Evolutionary conservation across 306 rosid species (phyloP).

Genomic region (Trifolium repens): DNA sequence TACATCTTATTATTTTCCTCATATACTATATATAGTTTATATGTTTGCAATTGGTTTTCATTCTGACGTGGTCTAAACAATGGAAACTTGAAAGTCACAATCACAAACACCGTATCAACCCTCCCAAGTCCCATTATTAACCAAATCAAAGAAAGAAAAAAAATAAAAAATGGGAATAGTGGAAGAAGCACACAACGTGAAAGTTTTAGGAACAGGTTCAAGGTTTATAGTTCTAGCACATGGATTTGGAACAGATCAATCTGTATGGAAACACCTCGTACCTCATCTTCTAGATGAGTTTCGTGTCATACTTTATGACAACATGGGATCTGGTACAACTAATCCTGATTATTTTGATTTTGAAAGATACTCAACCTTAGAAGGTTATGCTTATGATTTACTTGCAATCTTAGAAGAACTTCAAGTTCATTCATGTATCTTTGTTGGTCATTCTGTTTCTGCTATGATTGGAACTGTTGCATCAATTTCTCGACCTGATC

Average conservation of each 20-base stretch:
- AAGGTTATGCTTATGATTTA: conserved; percentile 52
- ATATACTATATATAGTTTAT: no score
- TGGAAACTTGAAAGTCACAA: neutral
- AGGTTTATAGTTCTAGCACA: conserved; percentile 52
- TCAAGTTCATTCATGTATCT: conserved; percentile 43
- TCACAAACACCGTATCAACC: neutral
- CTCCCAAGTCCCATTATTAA: neutral
- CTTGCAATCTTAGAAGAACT: conserved; percentile 51
- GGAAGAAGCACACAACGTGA: conserved; percentile 56
- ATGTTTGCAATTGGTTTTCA: no score
- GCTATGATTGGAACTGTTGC: conserved; percentile 52
- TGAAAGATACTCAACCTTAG: conserved; percentile 44
- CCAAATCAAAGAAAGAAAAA: neutral
- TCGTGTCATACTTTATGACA: conserved; percentile 49
- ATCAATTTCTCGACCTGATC: conserved; percentile 53
- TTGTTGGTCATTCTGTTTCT: conserved; percentile 49
- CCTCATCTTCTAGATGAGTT: conserved; percentile 52
- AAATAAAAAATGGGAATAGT: conserved; percentile 43
- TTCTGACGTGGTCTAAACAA: neutral
- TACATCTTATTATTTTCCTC: no score
- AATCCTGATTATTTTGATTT: conserved; percentile 58
- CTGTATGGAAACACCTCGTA: conserved; percentile 55
- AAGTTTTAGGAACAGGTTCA: conserved; percentile 45
- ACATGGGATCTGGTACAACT: conserved; percentile 57
- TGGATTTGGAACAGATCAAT: conserved; percentile 55